Percentiles rank a stretch among this genome's conserved stretches.
phyloP scores from a whole-genome alignment of 1,284 basidiomycete species.

The Boletus subluridellus region DNA sequence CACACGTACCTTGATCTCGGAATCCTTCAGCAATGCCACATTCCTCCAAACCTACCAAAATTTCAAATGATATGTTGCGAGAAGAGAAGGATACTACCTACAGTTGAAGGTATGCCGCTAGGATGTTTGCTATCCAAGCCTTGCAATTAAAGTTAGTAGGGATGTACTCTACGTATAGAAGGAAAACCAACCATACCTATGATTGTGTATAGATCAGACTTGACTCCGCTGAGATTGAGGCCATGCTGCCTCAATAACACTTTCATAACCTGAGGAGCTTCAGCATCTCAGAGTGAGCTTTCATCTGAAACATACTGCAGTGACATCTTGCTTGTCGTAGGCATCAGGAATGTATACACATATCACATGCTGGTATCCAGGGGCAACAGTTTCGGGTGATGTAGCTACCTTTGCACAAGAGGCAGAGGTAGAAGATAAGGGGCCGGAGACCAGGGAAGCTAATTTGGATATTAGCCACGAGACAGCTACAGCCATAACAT shows the following conservation, averaged over 20 bases:
- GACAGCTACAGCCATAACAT: background rate
- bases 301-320: slow-evolving; percentile 41
- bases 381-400: slow-evolving; percentile 45
- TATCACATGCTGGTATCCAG: slow-evolving; percentile 58
- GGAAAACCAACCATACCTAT: slow-evolving; percentile 42
- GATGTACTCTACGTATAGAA: background rate
- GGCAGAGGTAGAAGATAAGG: slow-evolving; percentile 53
- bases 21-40: slow-evolving; percentile 51
- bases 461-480: slow-evolving; percentile 12
- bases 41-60: slow-evolving; percentile 61
- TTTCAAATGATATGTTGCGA: background rate
- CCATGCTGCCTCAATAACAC: slow-evolving; percentile 63
- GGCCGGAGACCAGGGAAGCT: slow-evolving; percentile 62
- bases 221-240: slow-evolving; percentile 60
- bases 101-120: slow-evolving; percentile 67
- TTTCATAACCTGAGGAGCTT: slow-evolving; percentile 55
- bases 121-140: slow-evolving; percentile 72
- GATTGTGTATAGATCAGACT: slow-evolving; percentile 62
- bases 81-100: slow-evolving; percentile 28
- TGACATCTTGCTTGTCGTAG: slow-evolving; percentile 57
- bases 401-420: slow-evolving; percentile 63
- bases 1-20: slow-evolving; percentile 54
- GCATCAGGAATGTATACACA: slow-evolving; percentile 71
- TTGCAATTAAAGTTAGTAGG: slow-evolving; percentile 22
- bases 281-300: background rate